Conservation (phyloP, 495 filamentous ascomycete genomes). For the Cercophora scortea region DNA sequence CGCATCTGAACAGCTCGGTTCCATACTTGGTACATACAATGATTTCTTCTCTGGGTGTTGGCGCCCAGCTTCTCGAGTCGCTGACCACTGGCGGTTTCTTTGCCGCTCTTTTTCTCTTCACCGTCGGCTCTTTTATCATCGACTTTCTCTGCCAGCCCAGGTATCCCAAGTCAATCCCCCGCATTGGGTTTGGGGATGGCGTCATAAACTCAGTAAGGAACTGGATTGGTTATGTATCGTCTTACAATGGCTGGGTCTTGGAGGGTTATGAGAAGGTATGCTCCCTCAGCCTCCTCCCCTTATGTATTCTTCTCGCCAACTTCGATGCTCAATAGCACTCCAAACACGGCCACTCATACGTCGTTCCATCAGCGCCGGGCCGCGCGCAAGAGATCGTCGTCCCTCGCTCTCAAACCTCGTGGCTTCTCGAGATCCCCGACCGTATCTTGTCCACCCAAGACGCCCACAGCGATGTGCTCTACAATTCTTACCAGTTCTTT, state of each 20-base stretch:
- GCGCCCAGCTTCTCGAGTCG: slow-evolving; percentile 18
- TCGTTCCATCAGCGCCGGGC: slow-evolving; percentile 21
- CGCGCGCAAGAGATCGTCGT: slow-evolving; percentile 28
- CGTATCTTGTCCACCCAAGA: slow-evolving; percentile 20
- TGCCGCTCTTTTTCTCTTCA: slow-evolving; percentile 13
- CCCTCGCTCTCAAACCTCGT: slow-evolving; percentile 23
- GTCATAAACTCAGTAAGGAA: slow-evolving; percentile 21
- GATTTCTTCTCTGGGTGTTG: slow-evolving; percentile 8
- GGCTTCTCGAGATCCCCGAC: slow-evolving; percentile 31
- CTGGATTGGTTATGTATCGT: slow-evolving; percentile 19
- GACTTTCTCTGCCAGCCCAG: slow-evolving; percentile 25
- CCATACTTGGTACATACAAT: slow-evolving; percentile 4
- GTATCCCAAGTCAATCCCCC: slow-evolving; percentile 23
- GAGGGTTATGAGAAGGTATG: slow-evolving; percentile 29
- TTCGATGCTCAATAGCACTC: slow-evolving; percentile 15
- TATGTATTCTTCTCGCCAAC: not conserved
- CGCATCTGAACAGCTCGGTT: no score
- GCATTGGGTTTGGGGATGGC: slow-evolving; percentile 21
- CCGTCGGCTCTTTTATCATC: slow-evolving; percentile 22
- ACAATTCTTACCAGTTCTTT: slow-evolving; percentile 26
- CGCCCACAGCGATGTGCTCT: slow-evolving; percentile 22
- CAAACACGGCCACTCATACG: slow-evolving; percentile 23
- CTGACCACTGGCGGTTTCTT: slow-evolving; percentile 18
- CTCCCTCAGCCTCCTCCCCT: not conserved
- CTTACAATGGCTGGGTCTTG: slow-evolving; percentile 21